phyloP scores from a whole-genome alignment of 1,284 basidiomycete species.

The Cryptococcus sp. region DNA sequence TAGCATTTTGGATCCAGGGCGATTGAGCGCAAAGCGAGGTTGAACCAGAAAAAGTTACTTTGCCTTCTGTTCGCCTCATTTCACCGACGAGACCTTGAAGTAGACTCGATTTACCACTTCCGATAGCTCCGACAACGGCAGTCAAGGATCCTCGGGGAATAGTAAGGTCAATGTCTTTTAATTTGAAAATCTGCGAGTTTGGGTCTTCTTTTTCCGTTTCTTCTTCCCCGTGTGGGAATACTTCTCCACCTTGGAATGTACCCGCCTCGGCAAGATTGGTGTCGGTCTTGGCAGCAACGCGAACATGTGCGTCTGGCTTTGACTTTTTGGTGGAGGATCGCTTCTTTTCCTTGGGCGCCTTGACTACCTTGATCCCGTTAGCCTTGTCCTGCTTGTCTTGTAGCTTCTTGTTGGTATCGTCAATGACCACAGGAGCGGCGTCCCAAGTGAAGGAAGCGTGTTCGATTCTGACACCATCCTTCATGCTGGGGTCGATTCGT shows the following conservation, averaged over 20 bases:
- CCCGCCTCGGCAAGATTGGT: constrained; percentile 23
- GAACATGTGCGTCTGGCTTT: constrained; percentile 1
- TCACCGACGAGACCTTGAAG: constrained; percentile 71
- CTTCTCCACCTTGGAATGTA: constrained; percentile 22
- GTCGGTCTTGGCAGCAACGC: background rate
- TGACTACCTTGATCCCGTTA: constrained; percentile 6
- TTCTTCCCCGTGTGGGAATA: constrained; percentile 18
- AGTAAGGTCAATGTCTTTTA: constrained; percentile 59
- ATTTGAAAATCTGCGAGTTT: constrained; percentile 59
- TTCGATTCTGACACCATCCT: constrained; percentile 61
- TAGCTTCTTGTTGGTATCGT: constrained; percentile 32
- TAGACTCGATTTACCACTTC: constrained; percentile 59
- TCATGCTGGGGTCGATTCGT: constrained; percentile 52
- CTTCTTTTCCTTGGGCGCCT: constrained; percentile 13
- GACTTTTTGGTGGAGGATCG: constrained; percentile 24
- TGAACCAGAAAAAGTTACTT: constrained; percentile 60
- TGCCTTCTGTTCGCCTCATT: constrained; percentile 63
- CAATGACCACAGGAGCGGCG: constrained; percentile 58
- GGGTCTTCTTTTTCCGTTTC: constrained; percentile 25
- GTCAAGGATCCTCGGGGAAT: constrained; percentile 69
- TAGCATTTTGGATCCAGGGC: constrained; percentile 74
- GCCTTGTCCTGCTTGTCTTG: constrained; percentile 30
- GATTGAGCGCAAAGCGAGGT: constrained; percentile 72
- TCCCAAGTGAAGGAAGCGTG: constrained; percentile 81
- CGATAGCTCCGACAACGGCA: constrained; percentile 72